phyloP scores from a whole-genome alignment of 257 asterid genomes.

The Oldenlandia corymbosa region DNA sequence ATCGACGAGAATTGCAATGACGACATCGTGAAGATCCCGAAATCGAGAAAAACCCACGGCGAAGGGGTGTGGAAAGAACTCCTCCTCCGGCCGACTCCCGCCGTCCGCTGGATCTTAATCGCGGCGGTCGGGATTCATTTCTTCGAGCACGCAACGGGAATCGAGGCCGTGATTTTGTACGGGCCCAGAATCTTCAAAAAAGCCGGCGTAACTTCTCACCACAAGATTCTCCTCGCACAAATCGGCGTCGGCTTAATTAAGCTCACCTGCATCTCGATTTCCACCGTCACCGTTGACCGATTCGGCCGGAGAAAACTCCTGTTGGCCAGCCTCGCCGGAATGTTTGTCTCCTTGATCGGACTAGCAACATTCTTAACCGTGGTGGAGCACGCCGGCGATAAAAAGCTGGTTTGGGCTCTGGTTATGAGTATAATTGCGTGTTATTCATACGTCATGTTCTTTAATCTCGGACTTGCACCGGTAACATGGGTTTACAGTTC shows the following conservation, averaged over 20 bases:
- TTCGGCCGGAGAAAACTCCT: conserved; percentile 56
- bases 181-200: conserved; percentile 53
- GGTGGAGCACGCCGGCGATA: conserved; percentile 26
- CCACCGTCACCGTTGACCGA: conserved; percentile 51
- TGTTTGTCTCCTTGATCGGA: conserved; percentile 46
- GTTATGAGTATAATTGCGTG: conserved; percentile 46
- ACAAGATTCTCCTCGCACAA: conserved; percentile 42
- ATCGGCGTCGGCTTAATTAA: conserved; percentile 62
- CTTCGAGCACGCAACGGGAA: conserved; percentile 69
- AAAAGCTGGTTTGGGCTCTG: conserved; percentile 39
- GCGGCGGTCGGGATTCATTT: conserved; percentile 65
- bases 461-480: conserved; percentile 67
- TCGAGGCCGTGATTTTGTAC: conserved; percentile 57
- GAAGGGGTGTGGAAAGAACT: conserved; percentile 44
- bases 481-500: conserved; percentile 84
- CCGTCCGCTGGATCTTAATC: conserved; percentile 49
- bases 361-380: conserved; percentile 49
- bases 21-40: conserved; percentile 30
- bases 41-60: not conserved
- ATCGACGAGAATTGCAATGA: conserved; percentile 37
- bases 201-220: conserved; percentile 45
- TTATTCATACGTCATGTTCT: conserved; percentile 44
- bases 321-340: conserved; percentile 45
- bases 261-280: conserved; percentile 35
- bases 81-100: conserved; percentile 35